Evolutionary conservation across 2,329 filamentous ascomycete genomes (phyloP).

Genomic region (Zarea fungicola): DNA sequence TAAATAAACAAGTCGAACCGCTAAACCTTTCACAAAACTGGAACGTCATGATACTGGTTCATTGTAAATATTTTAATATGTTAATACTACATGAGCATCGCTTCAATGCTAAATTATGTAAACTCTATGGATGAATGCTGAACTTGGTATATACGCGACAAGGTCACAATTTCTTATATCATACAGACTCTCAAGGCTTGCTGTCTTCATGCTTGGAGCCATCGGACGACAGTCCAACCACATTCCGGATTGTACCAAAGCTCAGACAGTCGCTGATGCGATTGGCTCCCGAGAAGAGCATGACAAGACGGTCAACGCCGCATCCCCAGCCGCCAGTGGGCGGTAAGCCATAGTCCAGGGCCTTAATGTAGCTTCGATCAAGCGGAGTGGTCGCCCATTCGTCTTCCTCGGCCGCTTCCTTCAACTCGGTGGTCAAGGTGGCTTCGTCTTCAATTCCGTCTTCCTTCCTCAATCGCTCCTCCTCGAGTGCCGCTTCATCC

Average conservation of each 20-base stretch:
- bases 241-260: slow-evolving; percentile 78
- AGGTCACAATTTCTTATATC: neutral
- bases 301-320: slow-evolving; percentile 83
- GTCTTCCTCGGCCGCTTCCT: slow-evolving; percentile 27
- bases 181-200: neutral
- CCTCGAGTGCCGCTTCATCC: slow-evolving; percentile 6
- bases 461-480: slow-evolving; percentile 15
- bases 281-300: slow-evolving; percentile 76
- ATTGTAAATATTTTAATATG: neutral
- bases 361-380: slow-evolving; percentile 80
- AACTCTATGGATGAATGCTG: neutral
- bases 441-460: slow-evolving; percentile 22
- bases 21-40: too few relatives aligned
- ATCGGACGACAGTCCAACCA: slow-evolving; percentile 44
- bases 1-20: too few relatives aligned
- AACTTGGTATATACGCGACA: slow-evolving; percentile 7
- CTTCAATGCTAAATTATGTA: neutral
- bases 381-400: slow-evolving; percentile 41
- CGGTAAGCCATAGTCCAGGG: slow-evolving; percentile 84
- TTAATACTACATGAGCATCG: neutral
- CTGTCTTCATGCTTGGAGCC: neutral
- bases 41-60: too few relatives aligned
- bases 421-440: slow-evolving; percentile 7
- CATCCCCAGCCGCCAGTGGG: slow-evolving; percentile 97
- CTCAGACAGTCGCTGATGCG: slow-evolving; percentile 81